These are phyloP conservation scores for Calocera cornea DNA, from an alignment of 768 basidiomycete genomes.

Conservation along the genomic window DNA sequence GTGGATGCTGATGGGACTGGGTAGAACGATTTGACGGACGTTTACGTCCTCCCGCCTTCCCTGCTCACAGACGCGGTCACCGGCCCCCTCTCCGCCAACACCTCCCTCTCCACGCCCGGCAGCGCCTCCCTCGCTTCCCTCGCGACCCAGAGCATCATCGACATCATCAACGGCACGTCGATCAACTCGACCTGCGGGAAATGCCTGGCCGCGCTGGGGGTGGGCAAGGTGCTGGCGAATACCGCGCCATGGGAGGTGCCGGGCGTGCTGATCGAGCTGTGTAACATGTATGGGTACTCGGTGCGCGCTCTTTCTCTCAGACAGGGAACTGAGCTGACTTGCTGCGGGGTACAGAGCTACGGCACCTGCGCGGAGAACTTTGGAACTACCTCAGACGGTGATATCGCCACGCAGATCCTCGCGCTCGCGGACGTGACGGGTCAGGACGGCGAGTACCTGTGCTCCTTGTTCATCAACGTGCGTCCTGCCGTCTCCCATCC, in stretches of 20 bases:
- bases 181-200: conserved; percentile 3
- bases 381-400: conserved; percentile 10
- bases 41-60: conserved; percentile 11
- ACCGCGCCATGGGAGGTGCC: conserved; percentile 13
- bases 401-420: conserved; percentile 11
- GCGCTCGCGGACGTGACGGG: conserved; percentile 11
- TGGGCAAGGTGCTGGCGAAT: conserved; percentile 8
- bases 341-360: conserved; percentile 2
- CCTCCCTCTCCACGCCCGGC: conserved; percentile 10
- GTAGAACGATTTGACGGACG: conserved; percentile 8
- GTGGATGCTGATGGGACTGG: neutral
- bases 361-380: conserved; percentile 12
- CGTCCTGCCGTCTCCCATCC: neutral
- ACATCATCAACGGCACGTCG: conserved; percentile 7
- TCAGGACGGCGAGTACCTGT: conserved; percentile 7
- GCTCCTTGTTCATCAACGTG: neutral
- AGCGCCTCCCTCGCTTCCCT: conserved; percentile 1
- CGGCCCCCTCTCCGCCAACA: conserved; percentile 1
- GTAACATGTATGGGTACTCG: conserved; percentile 10
- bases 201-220: conserved; percentile 8
- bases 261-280: conserved; percentile 9
- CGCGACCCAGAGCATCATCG: conserved; percentile 5
- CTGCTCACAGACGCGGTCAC: neutral
- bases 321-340: neutral
- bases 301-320: conserved; percentile 2